These are phyloP conservation scores for Thelonectria rubi DNA, from an alignment of 2,329 filamentous ascomycete genomes.

Conservation along the genomic window DNA sequence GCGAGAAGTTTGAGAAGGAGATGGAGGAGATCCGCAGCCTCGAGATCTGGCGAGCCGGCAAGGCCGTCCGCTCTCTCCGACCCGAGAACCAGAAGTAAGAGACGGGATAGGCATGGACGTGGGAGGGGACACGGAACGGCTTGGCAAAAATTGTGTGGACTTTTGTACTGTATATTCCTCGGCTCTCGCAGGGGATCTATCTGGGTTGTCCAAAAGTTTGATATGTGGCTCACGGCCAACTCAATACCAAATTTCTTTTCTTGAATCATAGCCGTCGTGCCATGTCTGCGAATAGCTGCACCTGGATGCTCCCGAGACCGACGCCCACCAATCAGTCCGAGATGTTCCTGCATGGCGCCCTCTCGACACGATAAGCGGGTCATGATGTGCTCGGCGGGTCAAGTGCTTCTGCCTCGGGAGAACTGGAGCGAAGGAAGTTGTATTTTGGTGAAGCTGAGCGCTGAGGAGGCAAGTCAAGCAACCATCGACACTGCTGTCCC, in stretches of 20 bases:
- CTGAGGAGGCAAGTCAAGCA: neutral
- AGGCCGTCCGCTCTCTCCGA: slow-evolving; percentile 88
- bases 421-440: slow-evolving; percentile 2
- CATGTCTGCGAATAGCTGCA: neutral
- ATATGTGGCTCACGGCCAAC: slow-evolving; percentile 30
- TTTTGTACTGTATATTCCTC: slow-evolving; percentile 43
- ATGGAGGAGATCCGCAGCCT: slow-evolving; percentile 97
- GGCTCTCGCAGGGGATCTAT: slow-evolving; percentile 36
- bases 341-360: neutral
- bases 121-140: slow-evolving; percentile 35
- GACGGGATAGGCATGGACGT: slow-evolving; percentile 28
- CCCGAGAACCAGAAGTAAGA: slow-evolving; percentile 85
- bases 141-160: slow-evolving; percentile 35
- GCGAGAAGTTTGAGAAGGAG: slow-evolving; percentile 96
- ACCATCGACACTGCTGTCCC: neutral
- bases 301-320: neutral
- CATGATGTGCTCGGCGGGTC: slow-evolving; percentile 6
- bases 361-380: slow-evolving; percentile 23
- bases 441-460: slow-evolving; percentile 8
- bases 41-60: slow-evolving; percentile 99
- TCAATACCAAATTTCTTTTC: slow-evolving; percentile 29
- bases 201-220: slow-evolving; percentile 41
- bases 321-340: slow-evolving; percentile 1
- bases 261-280: neutral
- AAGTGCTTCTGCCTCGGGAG: neutral